Evolutionary conservation across 2,329 filamentous ascomycete genomes (phyloP).

Genomic region (Paramyrothecium sp.): DNA sequence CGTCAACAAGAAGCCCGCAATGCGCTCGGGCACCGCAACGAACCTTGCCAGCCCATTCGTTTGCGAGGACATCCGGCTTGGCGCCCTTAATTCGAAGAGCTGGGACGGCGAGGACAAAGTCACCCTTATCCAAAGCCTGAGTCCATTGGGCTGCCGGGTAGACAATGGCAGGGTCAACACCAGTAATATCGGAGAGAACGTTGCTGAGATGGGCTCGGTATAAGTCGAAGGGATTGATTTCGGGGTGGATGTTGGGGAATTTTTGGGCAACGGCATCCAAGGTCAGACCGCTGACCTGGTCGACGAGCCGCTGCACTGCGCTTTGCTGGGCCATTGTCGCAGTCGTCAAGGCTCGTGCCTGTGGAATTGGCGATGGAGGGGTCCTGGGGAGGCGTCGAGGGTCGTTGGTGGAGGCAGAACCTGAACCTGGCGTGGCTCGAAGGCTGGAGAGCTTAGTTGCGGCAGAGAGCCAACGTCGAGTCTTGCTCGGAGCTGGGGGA

Average conservation of each 20-base stretch:
- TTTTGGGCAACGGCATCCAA: not conserved
- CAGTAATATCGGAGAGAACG: constrained; percentile 65
- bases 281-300: not conserved
- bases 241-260: constrained; percentile 61
- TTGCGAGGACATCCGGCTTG: constrained; percentile 61
- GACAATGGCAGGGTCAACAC: constrained; percentile 68
- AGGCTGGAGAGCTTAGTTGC: not conserved
- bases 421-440: not conserved
- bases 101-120: constrained; percentile 74
- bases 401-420: not conserved
- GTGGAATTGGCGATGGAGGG: not conserved
- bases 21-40: constrained; percentile 3
- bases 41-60: constrained; percentile 62
- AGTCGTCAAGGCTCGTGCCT: not conserved
- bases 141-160: constrained; percentile 80
- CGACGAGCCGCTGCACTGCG: not conserved
- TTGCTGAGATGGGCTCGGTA: constrained; percentile 76
- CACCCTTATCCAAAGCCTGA: constrained; percentile 75
- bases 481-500: not conserved
- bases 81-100: constrained; percentile 75
- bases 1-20: constrained; percentile 3
- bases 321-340: not conserved
- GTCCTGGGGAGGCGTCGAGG: not conserved
- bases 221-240: constrained; percentile 73
- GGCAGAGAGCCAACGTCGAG: not conserved